Evolutionary conservation across 331 rosid genomes (phyloP).

Genomic region (Telfairia occidentalis): DNA sequence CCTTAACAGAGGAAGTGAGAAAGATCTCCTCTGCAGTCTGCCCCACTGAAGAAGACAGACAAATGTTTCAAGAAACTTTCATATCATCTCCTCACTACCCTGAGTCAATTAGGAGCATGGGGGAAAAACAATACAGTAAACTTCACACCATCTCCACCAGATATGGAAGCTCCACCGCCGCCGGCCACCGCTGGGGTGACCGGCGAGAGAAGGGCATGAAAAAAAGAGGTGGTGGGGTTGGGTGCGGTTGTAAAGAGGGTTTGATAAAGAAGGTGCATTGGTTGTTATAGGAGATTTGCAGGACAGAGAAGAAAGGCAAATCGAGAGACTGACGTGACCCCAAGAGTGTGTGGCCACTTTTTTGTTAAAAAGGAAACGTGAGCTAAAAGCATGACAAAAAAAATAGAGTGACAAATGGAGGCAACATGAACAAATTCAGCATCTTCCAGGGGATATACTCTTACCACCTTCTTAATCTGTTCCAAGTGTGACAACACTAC

Average conservation of each 20-base stretch:
- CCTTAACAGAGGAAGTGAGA: constrained; percentile 37
- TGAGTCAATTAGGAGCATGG: constrained; percentile 9
- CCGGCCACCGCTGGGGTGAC: constrained; percentile 22
- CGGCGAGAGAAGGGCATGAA: constrained; percentile 19
- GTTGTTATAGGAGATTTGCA: constrained; percentile 39
- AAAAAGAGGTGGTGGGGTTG: constrained; percentile 15
- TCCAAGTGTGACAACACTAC: constrained; percentile 2
- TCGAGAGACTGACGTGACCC: constrained; percentile 55
- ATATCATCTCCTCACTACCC: constrained; percentile 8
- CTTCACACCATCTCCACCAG: not conserved
- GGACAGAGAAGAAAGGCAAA: constrained; percentile 38
- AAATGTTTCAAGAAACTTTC: not conserved
- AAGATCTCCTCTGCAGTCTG: constrained; percentile 5
- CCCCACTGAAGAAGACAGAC: constrained; percentile 31
- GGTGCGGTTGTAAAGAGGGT: constrained; percentile 30
- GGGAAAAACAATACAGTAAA: not conserved
- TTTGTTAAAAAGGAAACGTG: constrained; percentile 19
- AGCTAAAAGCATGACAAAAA: constrained; percentile 9
- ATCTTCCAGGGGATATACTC: constrained; percentile 88
- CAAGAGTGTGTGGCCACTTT: constrained; percentile 42
- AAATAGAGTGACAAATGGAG: constrained; percentile 32
- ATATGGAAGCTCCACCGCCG: not conserved
- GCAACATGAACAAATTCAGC: constrained; percentile 26
- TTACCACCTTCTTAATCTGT: constrained; percentile 32
- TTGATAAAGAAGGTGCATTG: constrained; percentile 27